These are phyloP conservation scores for Xylaria castorea DNA, from an alignment of 495 filamentous ascomycete genomes.

Conservation along the genomic window DNA sequence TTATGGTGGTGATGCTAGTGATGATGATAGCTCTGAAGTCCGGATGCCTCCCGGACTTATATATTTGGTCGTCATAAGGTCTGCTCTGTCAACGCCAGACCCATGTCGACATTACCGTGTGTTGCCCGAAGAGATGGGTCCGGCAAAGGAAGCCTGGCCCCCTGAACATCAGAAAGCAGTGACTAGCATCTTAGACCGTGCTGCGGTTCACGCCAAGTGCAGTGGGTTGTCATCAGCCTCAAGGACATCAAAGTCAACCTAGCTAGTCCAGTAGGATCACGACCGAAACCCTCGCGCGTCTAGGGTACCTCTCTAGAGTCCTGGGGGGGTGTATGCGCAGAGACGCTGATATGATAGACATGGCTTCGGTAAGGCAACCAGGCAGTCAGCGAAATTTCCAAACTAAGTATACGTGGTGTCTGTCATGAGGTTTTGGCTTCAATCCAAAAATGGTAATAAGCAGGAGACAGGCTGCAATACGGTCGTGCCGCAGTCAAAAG, in stretches of 20 bases:
- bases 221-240: constrained; percentile 30
- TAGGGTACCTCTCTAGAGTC: not conserved
- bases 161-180: constrained; percentile 11
- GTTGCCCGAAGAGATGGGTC: constrained; percentile 18
- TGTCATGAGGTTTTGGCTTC: constrained; percentile 16
- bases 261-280: constrained; percentile 19
- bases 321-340: constrained; percentile 18
- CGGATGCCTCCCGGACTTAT: constrained; percentile 26
- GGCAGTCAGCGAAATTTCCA: constrained; percentile 22
- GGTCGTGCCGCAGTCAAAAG: constrained; percentile 25
- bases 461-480: constrained; percentile 17
- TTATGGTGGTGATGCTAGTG: constrained; percentile 9
- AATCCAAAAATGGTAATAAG: constrained; percentile 30
- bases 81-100: constrained; percentile 16
- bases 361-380: constrained; percentile 19
- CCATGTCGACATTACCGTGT: constrained; percentile 20
- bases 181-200: constrained; percentile 25
- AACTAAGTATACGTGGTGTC: constrained; percentile 20
- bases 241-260: constrained; percentile 15
- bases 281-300: constrained; percentile 8
- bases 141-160: constrained; percentile 28
- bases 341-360: not conserved
- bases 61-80: constrained; percentile 22
- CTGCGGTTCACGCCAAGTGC: constrained; percentile 30
- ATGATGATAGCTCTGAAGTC: constrained; percentile 11